A percentile compares a stretch with the other conserved stretches of the same genome.
Conservation (phyloP, 2,329 filamentous ascomycete genomes). For the Grosmannia clavigera region DNA sequence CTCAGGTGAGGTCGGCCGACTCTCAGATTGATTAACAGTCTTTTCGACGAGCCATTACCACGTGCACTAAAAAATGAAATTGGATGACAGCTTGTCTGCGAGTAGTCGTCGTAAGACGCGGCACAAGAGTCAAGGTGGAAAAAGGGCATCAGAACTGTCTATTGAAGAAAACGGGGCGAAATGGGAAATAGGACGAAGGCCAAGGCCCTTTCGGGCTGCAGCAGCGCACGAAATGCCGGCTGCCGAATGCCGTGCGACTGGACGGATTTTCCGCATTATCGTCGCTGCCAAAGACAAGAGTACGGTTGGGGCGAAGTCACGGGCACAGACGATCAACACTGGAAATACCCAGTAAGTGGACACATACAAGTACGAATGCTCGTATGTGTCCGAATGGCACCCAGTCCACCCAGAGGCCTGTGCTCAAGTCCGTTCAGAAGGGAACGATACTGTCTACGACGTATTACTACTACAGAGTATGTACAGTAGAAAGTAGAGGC, state of each 20-base stretch:
- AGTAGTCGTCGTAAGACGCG: neutral
- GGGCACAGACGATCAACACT: neutral
- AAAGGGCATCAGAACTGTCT: neutral
- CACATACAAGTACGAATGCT: too few relatives aligned
- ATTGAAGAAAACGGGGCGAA: neutral
- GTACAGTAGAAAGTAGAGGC: neutral
- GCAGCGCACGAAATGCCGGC: neutral
- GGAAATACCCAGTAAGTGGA: too few relatives aligned
- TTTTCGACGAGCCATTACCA: neutral
- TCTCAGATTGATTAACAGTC: neutral
- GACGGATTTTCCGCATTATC: neutral
- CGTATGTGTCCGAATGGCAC: too few relatives aligned
- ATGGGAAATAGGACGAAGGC: neutral
- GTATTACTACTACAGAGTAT: too few relatives aligned
- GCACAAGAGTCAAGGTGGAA: neutral
- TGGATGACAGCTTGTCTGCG: neutral
- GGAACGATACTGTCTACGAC: neutral
- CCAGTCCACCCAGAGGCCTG: neutral
- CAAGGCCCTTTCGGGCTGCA: neutral
- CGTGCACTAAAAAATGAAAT: neutral
- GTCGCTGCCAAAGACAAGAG: neutral
- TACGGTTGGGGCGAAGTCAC: neutral
- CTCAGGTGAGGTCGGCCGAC: neutral
- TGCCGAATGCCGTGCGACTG: neutral
- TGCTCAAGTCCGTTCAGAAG: neutral